Evolutionary conservation across 192 early-diverging fungal species (phyloP).

Genomic region (Phycomyces blakesleeanus): DNA sequence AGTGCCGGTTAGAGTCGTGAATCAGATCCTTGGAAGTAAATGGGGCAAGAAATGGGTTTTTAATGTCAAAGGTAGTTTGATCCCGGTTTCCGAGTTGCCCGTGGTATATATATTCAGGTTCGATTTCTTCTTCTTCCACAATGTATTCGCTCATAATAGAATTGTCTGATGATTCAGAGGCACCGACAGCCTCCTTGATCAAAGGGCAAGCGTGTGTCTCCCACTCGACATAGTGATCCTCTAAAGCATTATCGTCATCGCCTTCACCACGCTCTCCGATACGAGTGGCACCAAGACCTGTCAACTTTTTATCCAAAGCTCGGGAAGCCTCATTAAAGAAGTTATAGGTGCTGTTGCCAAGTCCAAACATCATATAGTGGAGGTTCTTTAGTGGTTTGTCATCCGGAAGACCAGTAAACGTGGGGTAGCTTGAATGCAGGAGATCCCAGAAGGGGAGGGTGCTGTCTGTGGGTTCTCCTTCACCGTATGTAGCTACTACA

Average conservation of each 20-base stretch:
- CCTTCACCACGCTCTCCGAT: conserved; percentile 85
- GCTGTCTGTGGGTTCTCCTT: conserved; percentile 98
- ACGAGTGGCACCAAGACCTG: conserved; percentile 66
- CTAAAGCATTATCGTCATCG: conserved; percentile 91
- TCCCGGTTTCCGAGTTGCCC: not conserved
- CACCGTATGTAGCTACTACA: conserved; percentile 93
- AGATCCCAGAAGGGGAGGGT: conserved; percentile 89
- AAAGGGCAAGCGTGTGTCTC: conserved; percentile 77
- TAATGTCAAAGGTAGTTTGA: conserved; percentile 69
- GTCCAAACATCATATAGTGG: conserved; percentile 71
- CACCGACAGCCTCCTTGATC: not conserved
- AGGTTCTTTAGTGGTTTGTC: conserved; percentile 54
- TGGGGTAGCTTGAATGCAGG: conserved; percentile 65
- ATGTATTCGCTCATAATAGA: not conserved
- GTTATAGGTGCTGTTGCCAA: conserved; percentile 89
- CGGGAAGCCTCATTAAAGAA: conserved; percentile 82
- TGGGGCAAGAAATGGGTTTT: conserved; percentile 77
- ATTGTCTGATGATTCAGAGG: not conserved
- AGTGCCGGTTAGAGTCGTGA: conserved; percentile 64
- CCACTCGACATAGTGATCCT: conserved; percentile 95
- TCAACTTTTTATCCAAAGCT: conserved; percentile 62
- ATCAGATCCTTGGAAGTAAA: conserved; percentile 69
- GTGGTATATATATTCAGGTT: not conserved
- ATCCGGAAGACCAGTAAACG: conserved; percentile 47
- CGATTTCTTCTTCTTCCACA: conserved; percentile 3